These are phyloP conservation scores for Vigna hirtella DNA, from an alignment of 306 rosid genomes.

Conservation along the genomic window DNA sequence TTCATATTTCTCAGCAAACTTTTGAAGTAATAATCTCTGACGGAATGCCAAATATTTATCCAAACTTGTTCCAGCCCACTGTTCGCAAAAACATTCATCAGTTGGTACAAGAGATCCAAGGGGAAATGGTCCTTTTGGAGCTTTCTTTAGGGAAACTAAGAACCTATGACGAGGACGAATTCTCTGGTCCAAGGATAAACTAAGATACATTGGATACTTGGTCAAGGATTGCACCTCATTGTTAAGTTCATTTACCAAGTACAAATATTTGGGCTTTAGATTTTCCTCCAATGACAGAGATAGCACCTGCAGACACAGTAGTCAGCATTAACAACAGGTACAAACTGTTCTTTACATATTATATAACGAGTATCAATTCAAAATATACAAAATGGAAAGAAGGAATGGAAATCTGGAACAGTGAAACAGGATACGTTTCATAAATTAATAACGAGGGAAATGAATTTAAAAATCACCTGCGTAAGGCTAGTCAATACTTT, in stretches of 20 bases:
- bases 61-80: constrained; percentile 93
- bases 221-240: constrained; percentile 93
- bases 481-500: constrained; percentile 92
- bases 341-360: constrained; percentile 27
- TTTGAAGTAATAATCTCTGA: constrained; percentile 71
- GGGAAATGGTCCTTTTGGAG: constrained; percentile 97
- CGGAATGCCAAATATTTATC: constrained; percentile 88
- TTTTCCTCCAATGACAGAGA: constrained; percentile 93
- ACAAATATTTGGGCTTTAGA: constrained; percentile 92
- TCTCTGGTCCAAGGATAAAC: constrained; percentile 96
- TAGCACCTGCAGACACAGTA: constrained; percentile 69
- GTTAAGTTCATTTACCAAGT: constrained; percentile 86
- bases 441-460: constrained; percentile 23
- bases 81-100: constrained; percentile 89
- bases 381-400: background rate
- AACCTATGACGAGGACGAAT: constrained; percentile 98
- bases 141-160: constrained; percentile 92
- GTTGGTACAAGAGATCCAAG: constrained; percentile 89
- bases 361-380: background rate
- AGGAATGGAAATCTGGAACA: background rate
- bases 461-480: constrained; percentile 63
- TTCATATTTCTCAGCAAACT: constrained; percentile 82
- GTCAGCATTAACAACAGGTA: constrained; percentile 34
- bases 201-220: constrained; percentile 93
- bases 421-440: constrained; percentile 1